phyloP scores from a whole-genome alignment of 768 basidiomycete species.

The Mycena latifolia region DNA sequence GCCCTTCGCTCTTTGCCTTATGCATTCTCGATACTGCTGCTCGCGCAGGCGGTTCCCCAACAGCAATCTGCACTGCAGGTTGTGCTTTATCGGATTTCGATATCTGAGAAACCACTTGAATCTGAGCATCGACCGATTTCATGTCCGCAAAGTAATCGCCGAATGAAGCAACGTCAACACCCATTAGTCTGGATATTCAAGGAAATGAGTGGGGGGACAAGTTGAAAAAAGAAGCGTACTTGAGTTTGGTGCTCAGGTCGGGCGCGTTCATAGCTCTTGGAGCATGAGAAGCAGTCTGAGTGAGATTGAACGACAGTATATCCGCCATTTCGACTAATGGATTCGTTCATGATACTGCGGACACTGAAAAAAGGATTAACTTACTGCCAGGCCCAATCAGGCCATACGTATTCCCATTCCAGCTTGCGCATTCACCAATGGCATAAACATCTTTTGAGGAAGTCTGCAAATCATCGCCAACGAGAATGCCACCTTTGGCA shows the following conservation, averaged over 20 bases:
- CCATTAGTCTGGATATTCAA: constrained; percentile 55
- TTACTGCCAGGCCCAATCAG: constrained; percentile 78
- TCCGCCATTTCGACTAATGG: constrained; percentile 76
- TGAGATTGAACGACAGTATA: constrained; percentile 79
- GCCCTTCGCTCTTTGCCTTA: constrained; percentile 42
- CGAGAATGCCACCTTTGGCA: constrained; percentile 66
- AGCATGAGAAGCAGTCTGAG: constrained; percentile 56
- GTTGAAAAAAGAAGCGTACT: constrained; percentile 43
- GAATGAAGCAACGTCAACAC: constrained; percentile 75
- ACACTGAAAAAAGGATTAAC: constrained; percentile 14
- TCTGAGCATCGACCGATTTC: constrained; percentile 40
- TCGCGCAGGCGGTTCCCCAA: constrained; percentile 17
- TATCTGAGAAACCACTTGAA: constrained; percentile 32
- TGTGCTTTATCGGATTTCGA: constrained; percentile 32
- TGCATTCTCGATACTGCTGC: constrained; percentile 13
- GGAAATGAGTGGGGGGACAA: neutral
- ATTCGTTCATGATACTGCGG: constrained; percentile 17
- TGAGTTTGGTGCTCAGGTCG: constrained; percentile 79
- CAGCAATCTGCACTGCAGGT: constrained; percentile 39
- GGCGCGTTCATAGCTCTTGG: constrained; percentile 63
- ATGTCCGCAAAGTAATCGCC: constrained; percentile 81
- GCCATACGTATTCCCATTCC: constrained; percentile 77
- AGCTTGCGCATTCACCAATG: constrained; percentile 82
- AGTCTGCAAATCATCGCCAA: constrained; percentile 69
- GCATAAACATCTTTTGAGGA: constrained; percentile 73